Conservation (phyloP, 2,329 filamentous ascomycete species). For the Colletotrichum kahawae region DNA sequence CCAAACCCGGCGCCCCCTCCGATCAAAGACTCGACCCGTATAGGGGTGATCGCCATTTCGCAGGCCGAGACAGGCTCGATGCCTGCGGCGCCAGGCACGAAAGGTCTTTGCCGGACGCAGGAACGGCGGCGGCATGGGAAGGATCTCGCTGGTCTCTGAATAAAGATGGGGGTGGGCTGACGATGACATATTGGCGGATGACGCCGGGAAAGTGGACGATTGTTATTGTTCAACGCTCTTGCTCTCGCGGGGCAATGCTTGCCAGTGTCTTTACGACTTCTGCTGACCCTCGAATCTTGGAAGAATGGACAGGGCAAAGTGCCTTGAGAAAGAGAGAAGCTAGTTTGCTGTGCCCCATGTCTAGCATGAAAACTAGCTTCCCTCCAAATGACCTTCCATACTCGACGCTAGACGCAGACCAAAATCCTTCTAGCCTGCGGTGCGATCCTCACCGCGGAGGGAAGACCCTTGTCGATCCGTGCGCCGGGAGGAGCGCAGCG, state of each 20-base stretch:
- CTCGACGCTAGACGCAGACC: slow-evolving; percentile 1
- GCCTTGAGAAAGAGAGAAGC: not conserved
- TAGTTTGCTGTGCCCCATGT: not conserved
- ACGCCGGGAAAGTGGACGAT: not conserved
- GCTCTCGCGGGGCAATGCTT: not conserved
- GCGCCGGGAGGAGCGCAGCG: slow-evolving; percentile 7
- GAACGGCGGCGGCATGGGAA: not conserved
- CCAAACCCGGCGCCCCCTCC: not conserved
- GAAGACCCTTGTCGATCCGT: slow-evolving; percentile 1
- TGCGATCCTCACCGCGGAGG: not conserved
- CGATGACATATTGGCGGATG: not conserved
- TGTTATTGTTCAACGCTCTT: not conserved
- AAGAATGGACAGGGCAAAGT: not conserved
- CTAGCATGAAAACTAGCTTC: not conserved
- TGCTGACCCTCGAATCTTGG: slow-evolving; percentile 1
- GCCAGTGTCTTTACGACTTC: not conserved
- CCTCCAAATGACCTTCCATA: not conserved
- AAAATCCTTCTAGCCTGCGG: slow-evolving; percentile 1
- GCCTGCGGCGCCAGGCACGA: slow-evolving; percentile 15
- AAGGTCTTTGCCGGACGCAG: not conserved
- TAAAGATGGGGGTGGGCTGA: not conserved
- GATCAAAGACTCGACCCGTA: not conserved
- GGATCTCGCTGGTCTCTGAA: not conserved
- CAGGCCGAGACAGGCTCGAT: not conserved
- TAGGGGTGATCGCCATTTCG: slow-evolving; percentile 3